These are phyloP conservation scores for Ceratobasidium sp. DNA, from an alignment of 1,284 basidiomycete species.

Conservation along the genomic window DNA sequence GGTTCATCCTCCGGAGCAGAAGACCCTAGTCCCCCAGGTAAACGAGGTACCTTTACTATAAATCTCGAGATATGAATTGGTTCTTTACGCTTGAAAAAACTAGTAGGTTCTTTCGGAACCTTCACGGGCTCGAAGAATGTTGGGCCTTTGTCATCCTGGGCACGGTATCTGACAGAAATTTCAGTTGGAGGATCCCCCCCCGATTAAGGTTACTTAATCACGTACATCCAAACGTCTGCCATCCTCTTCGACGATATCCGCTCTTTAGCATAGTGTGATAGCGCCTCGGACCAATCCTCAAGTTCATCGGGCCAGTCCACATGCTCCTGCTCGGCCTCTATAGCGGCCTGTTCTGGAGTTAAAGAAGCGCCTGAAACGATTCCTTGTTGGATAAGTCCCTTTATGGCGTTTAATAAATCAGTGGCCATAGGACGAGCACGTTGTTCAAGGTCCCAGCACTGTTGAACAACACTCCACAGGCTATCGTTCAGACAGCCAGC, in stretches of 20 bases:
- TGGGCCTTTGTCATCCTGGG: neutral
- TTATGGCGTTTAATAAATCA: neutral
- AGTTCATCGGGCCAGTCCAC: neutral
- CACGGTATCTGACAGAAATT: neutral
- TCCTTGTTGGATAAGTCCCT: slow-evolving; percentile 7
- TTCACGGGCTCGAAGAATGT: neutral
- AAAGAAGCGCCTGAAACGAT: neutral
- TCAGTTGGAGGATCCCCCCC: neutral
- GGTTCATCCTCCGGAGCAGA: neutral
- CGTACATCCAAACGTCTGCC: slow-evolving; percentile 19
- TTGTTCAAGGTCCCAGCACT: slow-evolving; percentile 8
- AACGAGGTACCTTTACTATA: slow-evolving; percentile 11
- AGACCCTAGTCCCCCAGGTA: neutral
- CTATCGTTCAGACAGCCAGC: slow-evolving; percentile 26
- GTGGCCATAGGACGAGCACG: neutral
- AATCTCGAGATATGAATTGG: neutral
- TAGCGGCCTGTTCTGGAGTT: neutral
- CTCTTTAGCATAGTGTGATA: slow-evolving; percentile 3
- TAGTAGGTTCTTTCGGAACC: too few species aligned
- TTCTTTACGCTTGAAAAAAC: neutral
- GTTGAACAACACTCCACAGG: slow-evolving; percentile 6
- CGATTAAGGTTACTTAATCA: neutral
- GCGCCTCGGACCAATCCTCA: neutral
- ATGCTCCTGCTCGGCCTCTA: neutral
- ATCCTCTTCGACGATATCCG: neutral